phyloP scores from a whole-genome alignment of 768 basidiomycete genomes.

The Jaapia argillacea region DNA sequence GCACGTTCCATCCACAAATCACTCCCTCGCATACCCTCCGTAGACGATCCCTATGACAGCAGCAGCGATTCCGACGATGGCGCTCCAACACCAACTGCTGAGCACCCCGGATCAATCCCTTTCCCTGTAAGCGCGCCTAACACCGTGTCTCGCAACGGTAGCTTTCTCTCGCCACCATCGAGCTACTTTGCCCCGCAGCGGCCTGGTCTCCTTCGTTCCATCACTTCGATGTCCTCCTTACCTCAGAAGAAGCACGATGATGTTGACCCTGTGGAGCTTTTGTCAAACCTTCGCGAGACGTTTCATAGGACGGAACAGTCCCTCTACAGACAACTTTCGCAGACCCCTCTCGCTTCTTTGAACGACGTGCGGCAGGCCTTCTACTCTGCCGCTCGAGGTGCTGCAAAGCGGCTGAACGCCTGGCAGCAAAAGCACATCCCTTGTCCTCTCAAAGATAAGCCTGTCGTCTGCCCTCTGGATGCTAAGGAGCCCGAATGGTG shows the following conservation, averaged over 20 bases:
- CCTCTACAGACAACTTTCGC: constrained; percentile 43
- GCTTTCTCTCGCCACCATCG: constrained; percentile 6
- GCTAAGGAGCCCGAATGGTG: constrained; percentile 58
- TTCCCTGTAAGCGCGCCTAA: not conserved
- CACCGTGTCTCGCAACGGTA: not conserved
- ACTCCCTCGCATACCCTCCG: constrained; percentile 50
- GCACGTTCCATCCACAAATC: too few species aligned
- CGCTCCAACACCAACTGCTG: constrained; percentile 14
- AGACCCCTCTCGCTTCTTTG: constrained; percentile 33
- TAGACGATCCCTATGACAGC: constrained; percentile 40
- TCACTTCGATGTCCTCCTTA: constrained; percentile 7
- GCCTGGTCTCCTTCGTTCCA: constrained; percentile 7
- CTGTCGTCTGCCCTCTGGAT: constrained; percentile 9
- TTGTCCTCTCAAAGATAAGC: constrained; percentile 13
- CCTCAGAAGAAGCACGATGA: constrained; percentile 8
- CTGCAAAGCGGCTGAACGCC: constrained; percentile 41
- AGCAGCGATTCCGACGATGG: constrained; percentile 10
- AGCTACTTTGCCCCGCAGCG: constrained; percentile 8
- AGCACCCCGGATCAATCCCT: too few species aligned
- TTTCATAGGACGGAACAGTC: constrained; percentile 52
- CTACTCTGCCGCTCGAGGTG: constrained; percentile 37
- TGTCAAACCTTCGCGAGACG: constrained; percentile 40
- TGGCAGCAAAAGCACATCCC: constrained; percentile 61
- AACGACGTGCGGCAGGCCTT: constrained; percentile 60
- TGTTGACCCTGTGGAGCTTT: constrained; percentile 26